Conservation (phyloP, 2,329 filamentous ascomycete species). For the Triangularia setosa region DNA sequence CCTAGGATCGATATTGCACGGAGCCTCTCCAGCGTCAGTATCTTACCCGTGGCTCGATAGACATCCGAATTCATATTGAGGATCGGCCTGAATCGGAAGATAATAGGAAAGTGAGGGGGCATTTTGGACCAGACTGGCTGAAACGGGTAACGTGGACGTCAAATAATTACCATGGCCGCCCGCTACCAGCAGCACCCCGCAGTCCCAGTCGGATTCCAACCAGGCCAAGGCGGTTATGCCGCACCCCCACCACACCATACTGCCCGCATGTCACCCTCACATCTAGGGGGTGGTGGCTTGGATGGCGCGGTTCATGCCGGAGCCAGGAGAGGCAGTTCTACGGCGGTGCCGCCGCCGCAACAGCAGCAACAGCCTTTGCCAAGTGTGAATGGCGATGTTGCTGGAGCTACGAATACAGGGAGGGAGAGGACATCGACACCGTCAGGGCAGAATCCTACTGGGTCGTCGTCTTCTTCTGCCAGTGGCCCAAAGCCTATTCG, state of each 20-base stretch:
- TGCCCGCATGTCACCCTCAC: slow-evolving; percentile 1
- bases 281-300: background rate
- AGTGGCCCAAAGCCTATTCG: slow-evolving; percentile 42
- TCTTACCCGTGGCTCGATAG: background rate
- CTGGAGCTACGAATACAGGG: background rate
- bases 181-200: background rate
- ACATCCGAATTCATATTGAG: background rate
- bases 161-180: background rate
- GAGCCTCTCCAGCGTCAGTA: background rate
- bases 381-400: background rate
- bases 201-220: background rate
- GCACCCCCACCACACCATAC: background rate
- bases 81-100: background rate
- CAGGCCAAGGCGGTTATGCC: background rate
- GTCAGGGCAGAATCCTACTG: background rate
- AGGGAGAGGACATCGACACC: background rate
- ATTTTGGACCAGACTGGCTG: background rate
- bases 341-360: background rate
- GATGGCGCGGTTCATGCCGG: background rate
- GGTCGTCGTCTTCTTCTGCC: background rate
- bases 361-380: background rate
- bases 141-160: background rate
- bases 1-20: background rate
- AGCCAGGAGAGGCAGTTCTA: background rate
- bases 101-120: background rate